A percentile compares a stretch with the other conserved stretches of the same genome.
These are phyloP conservation scores for Isochrysis galbana DNA, from an alignment of 78 protist species.

Conservation along the genomic window DNA sequence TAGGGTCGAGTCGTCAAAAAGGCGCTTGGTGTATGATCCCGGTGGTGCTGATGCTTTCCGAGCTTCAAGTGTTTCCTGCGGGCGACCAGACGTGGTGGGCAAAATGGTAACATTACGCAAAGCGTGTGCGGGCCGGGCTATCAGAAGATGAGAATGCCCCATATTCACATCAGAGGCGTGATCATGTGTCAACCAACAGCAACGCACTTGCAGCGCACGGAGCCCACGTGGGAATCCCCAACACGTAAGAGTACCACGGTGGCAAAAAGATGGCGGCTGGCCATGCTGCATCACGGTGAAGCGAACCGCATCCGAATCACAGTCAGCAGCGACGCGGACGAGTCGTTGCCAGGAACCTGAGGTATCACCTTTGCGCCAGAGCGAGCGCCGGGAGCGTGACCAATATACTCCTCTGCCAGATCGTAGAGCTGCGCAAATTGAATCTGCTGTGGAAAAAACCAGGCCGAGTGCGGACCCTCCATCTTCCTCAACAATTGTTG, in stretches of 20 bases:
- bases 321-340: slow-evolving; percentile 45
- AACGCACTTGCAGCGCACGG: background rate
- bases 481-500: slow-evolving; percentile 71
- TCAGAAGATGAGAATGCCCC: too few relatives aligned
- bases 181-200: too few relatives aligned
- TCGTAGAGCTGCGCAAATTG: slow-evolving; percentile 32
- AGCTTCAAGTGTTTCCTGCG: background rate
- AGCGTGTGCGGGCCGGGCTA: too few relatives aligned
- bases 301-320: slow-evolving; percentile 63
- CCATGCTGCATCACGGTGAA: slow-evolving; percentile 59
- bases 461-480: slow-evolving; percentile 42
- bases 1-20: slow-evolving; percentile 60
- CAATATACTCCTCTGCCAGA: slow-evolving; percentile 61
- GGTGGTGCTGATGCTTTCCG: slow-evolving; percentile 38
- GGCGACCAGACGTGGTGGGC: too few relatives aligned
- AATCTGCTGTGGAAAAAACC: slow-evolving; percentile 53
- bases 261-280: slow-evolving; percentile 33
- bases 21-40: slow-evolving; percentile 70
- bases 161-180: too few relatives aligned
- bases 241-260: slow-evolving; percentile 16
- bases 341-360: slow-evolving; percentile 57
- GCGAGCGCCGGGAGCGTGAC: slow-evolving; percentile 61
- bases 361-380: slow-evolving; percentile 75
- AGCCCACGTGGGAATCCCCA: background rate
- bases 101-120: too few relatives aligned